Evolutionary conservation across 306 rosid genomes (phyloP), one percentile per base, ranked within the genome.

Genomic region (Trifolium repens): DNA sequence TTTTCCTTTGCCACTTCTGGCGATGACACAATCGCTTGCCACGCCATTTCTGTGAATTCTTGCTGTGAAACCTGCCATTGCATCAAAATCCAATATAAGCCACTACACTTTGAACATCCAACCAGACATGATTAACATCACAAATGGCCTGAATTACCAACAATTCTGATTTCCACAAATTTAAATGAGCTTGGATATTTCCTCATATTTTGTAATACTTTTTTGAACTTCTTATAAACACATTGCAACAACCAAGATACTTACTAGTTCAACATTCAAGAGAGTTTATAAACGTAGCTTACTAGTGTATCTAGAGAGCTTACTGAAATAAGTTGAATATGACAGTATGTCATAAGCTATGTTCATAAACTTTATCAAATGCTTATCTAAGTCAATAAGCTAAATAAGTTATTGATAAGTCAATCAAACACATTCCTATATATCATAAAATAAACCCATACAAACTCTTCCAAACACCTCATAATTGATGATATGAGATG

Each of bases 41-140:
- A 94, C 0, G 99, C 97, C 99, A 94, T 90, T 54, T 94, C 99
- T 5, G 99, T 94, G 77, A 94, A 94, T 10, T 94, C 99, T 66
- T 94, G 99, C 76, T 94, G 99, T 4, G 96, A 79, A 83, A 94
- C 88, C 99, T 94, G 92, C 32, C 69, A 78, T 78, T 66, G 66
- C 75, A 80, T 47, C 65, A 82, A 84, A 82, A 68, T 54, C 67
- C 59, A 74, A 74, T 9, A 69, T 72, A 44, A 81, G 67, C 37
- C 47, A 67, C 58, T 26, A 43, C 17, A 73, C 53, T 59, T 73
- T 26, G 37, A 72, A 74, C 57, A 40, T 67, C 72, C 84, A 78
- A 67, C 47, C 11, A 61, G 12, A 73, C 73, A 50, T 60, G 47
- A 66, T 54, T 43, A 69, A 34, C 35, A 71, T 65, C 37, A 67